These are phyloP conservation scores for Spinacia oleracea DNA, from an alignment of 179 eudicot genomes.

Conservation along the genomic window DNA sequence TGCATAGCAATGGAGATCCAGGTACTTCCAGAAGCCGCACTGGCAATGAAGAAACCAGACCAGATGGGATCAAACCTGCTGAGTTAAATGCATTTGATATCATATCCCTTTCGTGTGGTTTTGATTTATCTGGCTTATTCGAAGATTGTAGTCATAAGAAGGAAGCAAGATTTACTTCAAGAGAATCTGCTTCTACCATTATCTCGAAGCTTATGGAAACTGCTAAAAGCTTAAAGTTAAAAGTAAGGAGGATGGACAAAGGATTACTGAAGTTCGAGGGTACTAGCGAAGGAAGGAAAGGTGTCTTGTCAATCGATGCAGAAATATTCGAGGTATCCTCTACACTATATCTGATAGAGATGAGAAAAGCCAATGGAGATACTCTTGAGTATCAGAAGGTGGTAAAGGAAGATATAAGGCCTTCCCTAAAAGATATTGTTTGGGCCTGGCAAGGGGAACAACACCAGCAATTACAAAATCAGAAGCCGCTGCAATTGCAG, in stretches of 20 bases:
- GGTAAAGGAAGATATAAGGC: constrained; percentile 35
- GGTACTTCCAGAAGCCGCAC: constrained; percentile 28
- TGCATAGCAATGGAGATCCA: constrained; percentile 28
- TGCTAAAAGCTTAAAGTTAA: constrained; percentile 26
- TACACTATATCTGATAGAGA: constrained; percentile 29
- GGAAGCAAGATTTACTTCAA: constrained; percentile 37
- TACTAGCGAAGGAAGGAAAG: constrained; percentile 35
- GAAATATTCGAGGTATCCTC: constrained; percentile 36
- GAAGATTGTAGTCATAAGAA: constrained; percentile 31
- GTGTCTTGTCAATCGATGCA: constrained; percentile 33
- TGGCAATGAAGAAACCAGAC: constrained; percentile 25
- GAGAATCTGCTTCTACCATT: constrained; percentile 33
- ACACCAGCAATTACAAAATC: constrained; percentile 16
- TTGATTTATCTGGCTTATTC: constrained; percentile 36
- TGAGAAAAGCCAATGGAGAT: constrained; percentile 40
- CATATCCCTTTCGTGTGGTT: constrained; percentile 41
- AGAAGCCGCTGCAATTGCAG: constrained; percentile 15
- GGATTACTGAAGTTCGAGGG: constrained; percentile 38
- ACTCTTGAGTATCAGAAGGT: constrained; percentile 37
- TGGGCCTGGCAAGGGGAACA: constrained; percentile 47
- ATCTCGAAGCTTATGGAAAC: constrained; percentile 36
- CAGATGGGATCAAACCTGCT: constrained; percentile 29
- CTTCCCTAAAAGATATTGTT: constrained; percentile 35
- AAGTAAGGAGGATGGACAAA: constrained; percentile 38
- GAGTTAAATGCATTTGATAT: constrained; percentile 43